phyloP scores from a whole-genome alignment of 148 eudicot genomes.

The Talinum fruticosum region DNA sequence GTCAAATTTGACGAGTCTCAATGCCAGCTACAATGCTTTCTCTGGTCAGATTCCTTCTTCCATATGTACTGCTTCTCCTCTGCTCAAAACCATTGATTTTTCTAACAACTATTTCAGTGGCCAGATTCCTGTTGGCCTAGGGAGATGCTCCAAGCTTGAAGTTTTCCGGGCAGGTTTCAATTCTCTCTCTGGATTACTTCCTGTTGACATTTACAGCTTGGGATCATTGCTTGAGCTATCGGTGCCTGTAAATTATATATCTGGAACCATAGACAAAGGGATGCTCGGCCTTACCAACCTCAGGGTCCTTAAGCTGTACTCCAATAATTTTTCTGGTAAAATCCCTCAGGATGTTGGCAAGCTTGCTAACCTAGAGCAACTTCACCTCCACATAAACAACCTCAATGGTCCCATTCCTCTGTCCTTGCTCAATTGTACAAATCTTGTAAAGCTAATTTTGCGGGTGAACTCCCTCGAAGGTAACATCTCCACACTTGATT shows the following conservation, averaged over 20 bases:
- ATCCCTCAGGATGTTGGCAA: constrained; percentile 58
- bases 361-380: constrained; percentile 49
- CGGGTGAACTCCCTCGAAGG: constrained; percentile 66
- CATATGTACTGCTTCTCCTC: constrained; percentile 43
- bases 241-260: constrained; percentile 55
- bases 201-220: constrained; percentile 44
- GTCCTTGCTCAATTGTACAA: constrained; percentile 64
- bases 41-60: constrained; percentile 50
- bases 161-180: constrained; percentile 59
- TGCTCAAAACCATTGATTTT: constrained; percentile 52
- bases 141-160: constrained; percentile 44
- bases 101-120: constrained; percentile 49
- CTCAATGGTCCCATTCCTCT: constrained; percentile 61
- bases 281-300: constrained; percentile 49
- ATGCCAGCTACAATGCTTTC: constrained; percentile 58
- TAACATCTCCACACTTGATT: constrained; percentile 60
- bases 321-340: constrained; percentile 44
- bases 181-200: constrained; percentile 47
- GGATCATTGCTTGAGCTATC: constrained; percentile 44
- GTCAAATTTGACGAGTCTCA: constrained; percentile 47
- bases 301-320: constrained; percentile 44
- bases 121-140: constrained; percentile 42
- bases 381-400: constrained; percentile 63
- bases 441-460: constrained; percentile 43
- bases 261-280: constrained; percentile 43